Evolutionary conservation across 805 yeast genomes (phyloP), one percentile per base, ranked within the genome.

Genomic region (Nakazawaea ishiwadae): DNA sequence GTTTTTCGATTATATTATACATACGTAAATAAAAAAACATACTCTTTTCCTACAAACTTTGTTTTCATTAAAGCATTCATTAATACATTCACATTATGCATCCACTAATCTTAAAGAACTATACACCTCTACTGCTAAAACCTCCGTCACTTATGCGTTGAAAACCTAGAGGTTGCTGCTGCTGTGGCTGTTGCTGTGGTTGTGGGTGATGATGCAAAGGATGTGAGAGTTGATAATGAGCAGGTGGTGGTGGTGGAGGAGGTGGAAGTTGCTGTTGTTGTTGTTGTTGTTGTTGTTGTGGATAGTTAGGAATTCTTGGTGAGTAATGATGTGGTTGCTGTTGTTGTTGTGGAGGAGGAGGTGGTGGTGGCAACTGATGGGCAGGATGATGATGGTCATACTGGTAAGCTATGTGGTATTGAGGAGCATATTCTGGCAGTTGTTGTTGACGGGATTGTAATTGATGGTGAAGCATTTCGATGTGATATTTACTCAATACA

Each of bases 391-490:
- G 16, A 32, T 15, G 11, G 12, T 12, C 26, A 19, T 15, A 7
- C 10, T 32, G 35, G 21, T 23, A 34, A 23, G 37, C 30, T 10
- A 34, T 20, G n/a, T 23, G 17, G 20, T 15, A 24, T 14, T 16
- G 14, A n/a, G n/a, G n/a, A n/a, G n/a, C n/a, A n/a, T 23, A n/a
- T 3, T 10, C 19, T 14, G 17, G 31, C 21, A 8, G 11, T 26
- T 37, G 40, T 23, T 30, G 35, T 37, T 16, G 35, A n/a, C 7
- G 27, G 16, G 7, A 18, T 36, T 36, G 40, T 30, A 39, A 20
- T 17, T 39, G 42, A 3, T 41, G 40, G 6, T 41, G 31, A 10
- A 41, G 11, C 23, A 36, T 9, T 3, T 41, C 37, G 4, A 28
- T 4, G 28, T 41, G 36, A 15, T 36, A 36, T 19, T 35, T 30